phyloP scores from a whole-genome alignment of 208 protist genomes.

The Trypanosoma lewisi region DNA sequence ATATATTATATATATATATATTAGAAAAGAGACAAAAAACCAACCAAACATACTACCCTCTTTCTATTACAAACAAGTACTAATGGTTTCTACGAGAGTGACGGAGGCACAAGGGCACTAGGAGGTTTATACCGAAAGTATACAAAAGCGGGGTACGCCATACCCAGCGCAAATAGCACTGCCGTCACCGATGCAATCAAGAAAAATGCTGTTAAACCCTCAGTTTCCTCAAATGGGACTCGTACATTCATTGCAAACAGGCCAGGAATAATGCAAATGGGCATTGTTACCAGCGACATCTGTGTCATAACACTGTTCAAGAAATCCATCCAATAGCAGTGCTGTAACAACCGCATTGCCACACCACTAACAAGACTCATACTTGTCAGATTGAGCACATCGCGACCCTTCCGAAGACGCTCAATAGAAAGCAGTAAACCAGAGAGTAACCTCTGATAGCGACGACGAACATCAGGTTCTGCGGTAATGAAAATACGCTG shows the following conservation, averaged over 20 bases:
- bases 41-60: background rate
- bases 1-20: too few species aligned
- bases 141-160: constrained; percentile 37
- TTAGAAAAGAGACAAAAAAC: too few species aligned
- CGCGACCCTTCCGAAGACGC: constrained; percentile 52
- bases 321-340: constrained; percentile 87
- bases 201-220: constrained; percentile 44
- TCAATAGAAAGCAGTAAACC: constrained; percentile 52
- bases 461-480: constrained; percentile 33
- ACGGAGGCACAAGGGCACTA: constrained; percentile 49
- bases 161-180: constrained; percentile 37
- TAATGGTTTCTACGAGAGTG: constrained; percentile 5
- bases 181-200: constrained; percentile 46
- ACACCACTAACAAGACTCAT: constrained; percentile 84
- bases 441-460: constrained; percentile 53
- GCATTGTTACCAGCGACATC: constrained; percentile 77
- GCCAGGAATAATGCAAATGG: constrained; percentile 64
- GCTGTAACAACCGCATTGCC: constrained; percentile 63
- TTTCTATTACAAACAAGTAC: background rate
- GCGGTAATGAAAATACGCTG: constrained; percentile 28
- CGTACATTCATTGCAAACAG: constrained; percentile 73
- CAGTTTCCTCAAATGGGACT: constrained; percentile 51
- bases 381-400: constrained; percentile 71
- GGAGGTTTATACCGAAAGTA: constrained; percentile 59
- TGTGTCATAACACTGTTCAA: constrained; percentile 74